phyloP scores from a whole-genome alignment of 345 rosid species.

The Citrus mangshanensis region DNA sequence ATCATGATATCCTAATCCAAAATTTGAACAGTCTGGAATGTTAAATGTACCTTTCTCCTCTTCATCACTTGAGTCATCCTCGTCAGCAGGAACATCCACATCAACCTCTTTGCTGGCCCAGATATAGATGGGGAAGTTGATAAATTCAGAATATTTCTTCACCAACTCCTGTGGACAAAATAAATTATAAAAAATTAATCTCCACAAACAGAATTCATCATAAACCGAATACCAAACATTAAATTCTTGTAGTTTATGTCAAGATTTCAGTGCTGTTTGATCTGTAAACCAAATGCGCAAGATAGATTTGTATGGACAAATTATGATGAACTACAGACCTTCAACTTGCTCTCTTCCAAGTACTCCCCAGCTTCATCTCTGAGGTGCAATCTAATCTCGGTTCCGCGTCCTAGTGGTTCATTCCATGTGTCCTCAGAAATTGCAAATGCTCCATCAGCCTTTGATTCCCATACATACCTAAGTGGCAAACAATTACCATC shows the following conservation, averaged over 20 bases:
- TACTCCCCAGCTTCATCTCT: conserved; percentile 98
- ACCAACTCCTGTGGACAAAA: conserved; percentile 70
- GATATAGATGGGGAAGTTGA: conserved; percentile 84
- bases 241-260: background rate
- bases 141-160: conserved; percentile 95
- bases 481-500: conserved; percentile 3
- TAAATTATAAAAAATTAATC: background rate
- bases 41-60: conserved; percentile 60
- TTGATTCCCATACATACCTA: conserved; percentile 98
- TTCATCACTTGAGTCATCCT: conserved; percentile 78
- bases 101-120: conserved; percentile 98
- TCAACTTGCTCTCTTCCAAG: conserved; percentile 85
- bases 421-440: conserved; percentile 98
- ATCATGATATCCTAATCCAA: background rate
- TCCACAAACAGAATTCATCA: background rate
- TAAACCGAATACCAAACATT: background rate
- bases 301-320: background rate
- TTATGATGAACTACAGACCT: conserved; percentile 38
- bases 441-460: conserved; percentile 98
- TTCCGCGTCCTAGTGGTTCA: conserved; percentile 94
- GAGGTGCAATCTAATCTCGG: conserved; percentile 92
- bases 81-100: conserved; percentile 84
- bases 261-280: background rate
- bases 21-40: background rate
- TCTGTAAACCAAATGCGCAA: background rate